Percentiles rank a stretch among this genome's conserved stretches.
Conservation (phyloP, 768 basidiomycete genomes). For the Tylopilus balloui region DNA sequence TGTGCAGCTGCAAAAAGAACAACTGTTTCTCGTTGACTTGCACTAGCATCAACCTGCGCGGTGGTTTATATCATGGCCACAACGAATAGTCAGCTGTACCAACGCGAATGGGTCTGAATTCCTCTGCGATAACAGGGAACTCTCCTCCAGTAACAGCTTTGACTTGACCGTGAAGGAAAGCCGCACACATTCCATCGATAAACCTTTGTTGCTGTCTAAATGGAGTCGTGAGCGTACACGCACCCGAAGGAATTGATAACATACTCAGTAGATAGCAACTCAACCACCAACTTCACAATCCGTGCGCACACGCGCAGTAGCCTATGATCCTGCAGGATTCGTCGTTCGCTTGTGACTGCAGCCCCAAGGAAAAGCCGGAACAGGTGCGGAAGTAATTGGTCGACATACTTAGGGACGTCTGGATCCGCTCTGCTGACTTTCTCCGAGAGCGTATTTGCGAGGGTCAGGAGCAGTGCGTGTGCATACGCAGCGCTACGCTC, state of each 20-base stretch:
- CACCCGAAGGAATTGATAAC: conserved; percentile 29
- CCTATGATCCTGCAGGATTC: conserved; percentile 36
- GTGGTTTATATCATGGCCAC: neutral
- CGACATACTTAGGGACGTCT: conserved; percentile 79
- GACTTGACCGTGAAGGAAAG: conserved; percentile 44
- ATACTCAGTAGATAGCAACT: conserved; percentile 60
- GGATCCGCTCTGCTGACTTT: conserved; percentile 50
- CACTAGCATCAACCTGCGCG: conserved; percentile 15
- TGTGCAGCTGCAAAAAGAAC: conserved; percentile 63
- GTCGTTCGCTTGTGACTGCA: conserved; percentile 26
- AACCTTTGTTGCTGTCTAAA: conserved; percentile 60
- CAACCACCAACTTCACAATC: conserved; percentile 64
- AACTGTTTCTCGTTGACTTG: conserved; percentile 58
- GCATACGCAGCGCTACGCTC: conserved; percentile 80
- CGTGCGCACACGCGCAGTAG: conserved; percentile 45
- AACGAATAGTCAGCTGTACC: conserved; percentile 3
- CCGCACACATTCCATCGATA: conserved; percentile 34
- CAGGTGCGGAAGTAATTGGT: conserved; percentile 66
- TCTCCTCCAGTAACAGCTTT: conserved; percentile 51
- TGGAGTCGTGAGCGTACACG: neutral
- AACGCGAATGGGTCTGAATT: conserved; percentile 54
- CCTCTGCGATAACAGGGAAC: conserved; percentile 32
- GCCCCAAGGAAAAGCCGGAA: conserved; percentile 59
- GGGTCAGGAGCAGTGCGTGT: conserved; percentile 71
- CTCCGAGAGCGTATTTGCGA: conserved; percentile 54